These are phyloP conservation scores for Zizania latifolia DNA, from an alignment of 176 grass and related monocot genomes.

Conservation along the genomic window DNA sequence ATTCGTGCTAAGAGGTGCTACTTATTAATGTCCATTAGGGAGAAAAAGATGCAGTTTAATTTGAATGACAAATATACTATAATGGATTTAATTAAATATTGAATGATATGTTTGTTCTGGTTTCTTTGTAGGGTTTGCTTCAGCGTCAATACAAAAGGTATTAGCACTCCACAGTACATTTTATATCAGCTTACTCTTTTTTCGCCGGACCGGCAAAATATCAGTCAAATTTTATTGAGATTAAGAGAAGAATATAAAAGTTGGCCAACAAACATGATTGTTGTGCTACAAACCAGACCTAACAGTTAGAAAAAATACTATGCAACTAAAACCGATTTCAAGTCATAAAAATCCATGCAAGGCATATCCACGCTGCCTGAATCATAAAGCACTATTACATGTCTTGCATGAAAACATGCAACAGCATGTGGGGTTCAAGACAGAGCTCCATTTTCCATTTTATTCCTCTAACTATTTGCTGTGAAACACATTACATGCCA, in stretches of 20 bases:
- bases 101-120: conserved; percentile 28
- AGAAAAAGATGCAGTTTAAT: not conserved
- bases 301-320: too few species aligned
- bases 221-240: too few species aligned
- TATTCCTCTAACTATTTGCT: not conserved
- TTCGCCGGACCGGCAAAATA: too few species aligned
- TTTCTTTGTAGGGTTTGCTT: conserved; percentile 51
- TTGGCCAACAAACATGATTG: too few species aligned
- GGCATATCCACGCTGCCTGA: not conserved
- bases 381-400: not conserved
- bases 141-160: conserved; percentile 53
- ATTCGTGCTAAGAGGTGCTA: conserved; percentile 11
- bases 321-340: not conserved
- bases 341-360: not conserved
- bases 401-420: not conserved
- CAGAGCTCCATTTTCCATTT: not conserved
- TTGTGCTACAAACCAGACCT: too few species aligned
- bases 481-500: not conserved
- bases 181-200: conserved; percentile 6
- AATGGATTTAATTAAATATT: conserved; percentile 27
- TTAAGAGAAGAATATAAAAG: too few species aligned
- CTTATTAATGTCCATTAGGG: not conserved
- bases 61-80: not conserved
- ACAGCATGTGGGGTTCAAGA: not conserved
- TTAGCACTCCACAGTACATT: conserved; percentile 16